Conservation (phyloP, 495 filamentous ascomycete genomes). For the Penicillium canescens region DNA sequence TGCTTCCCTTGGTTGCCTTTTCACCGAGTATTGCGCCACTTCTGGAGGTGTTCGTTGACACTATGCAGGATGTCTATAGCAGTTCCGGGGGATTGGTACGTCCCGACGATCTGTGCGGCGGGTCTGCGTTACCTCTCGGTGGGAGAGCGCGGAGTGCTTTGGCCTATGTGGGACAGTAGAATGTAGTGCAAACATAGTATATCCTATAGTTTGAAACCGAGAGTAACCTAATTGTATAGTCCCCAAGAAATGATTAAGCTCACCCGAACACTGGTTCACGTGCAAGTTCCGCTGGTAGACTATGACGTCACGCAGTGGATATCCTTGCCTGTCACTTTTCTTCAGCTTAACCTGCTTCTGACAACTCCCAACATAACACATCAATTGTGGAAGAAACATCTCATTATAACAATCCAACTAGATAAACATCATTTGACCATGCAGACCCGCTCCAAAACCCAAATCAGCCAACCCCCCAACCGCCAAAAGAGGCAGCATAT, state of each 20-base stretch:
- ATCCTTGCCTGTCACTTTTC: not conserved
- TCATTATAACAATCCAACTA: not conserved
- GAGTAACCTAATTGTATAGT: not conserved
- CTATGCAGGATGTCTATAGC: not conserved
- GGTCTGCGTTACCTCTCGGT: too few species aligned
- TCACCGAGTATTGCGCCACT: too few species aligned
- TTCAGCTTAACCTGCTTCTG: not conserved
- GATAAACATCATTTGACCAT: not conserved
- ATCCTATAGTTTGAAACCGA: too few species aligned
- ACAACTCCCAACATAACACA: not conserved
- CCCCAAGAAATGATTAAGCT: not conserved
- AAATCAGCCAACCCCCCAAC: conserved; percentile 39
- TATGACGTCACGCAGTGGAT: conserved; percentile 22
- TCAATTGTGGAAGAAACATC: not conserved
- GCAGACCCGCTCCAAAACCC: conserved; percentile 14
- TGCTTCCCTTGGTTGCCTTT: too few species aligned
- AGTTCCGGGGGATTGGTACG: not conserved
- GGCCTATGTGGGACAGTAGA: too few species aligned
- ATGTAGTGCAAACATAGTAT: too few species aligned
- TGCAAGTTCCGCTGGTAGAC: not conserved
- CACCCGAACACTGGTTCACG: too few species aligned
- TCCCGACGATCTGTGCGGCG: conserved; percentile 1
- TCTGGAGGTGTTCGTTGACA: too few species aligned
- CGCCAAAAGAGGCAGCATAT: conserved; percentile 53
- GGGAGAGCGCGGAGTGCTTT: too few species aligned